phyloP scores from a whole-genome alignment of 2,329 filamentous ascomycete species.

The Colletotrichum higginsianum region DNA sequence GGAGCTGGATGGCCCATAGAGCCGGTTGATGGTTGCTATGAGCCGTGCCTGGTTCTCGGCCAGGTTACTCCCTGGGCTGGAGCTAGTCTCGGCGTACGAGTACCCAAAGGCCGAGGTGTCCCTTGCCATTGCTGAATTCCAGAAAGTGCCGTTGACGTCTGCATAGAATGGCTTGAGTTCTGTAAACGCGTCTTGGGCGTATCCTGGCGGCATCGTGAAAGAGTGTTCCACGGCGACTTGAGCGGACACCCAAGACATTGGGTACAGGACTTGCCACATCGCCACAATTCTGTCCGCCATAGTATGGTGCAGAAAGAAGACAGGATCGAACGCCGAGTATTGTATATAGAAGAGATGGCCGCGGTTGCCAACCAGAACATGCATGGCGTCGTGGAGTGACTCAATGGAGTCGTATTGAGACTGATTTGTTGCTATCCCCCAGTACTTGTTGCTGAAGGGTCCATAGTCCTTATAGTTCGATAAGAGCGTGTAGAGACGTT shows the following conservation, averaged over 20 bases:
- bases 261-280: conserved; percentile 83
- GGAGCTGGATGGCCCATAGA: conserved; percentile 55
- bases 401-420: conserved; percentile 75
- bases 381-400: conserved; percentile 74
- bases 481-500: conserved; percentile 77
- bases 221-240: conserved; percentile 69
- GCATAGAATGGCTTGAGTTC: conserved; percentile 78
- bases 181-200: conserved; percentile 68
- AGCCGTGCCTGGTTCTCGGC: conserved; percentile 60
- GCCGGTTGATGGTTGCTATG: conserved; percentile 68
- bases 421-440: conserved; percentile 64
- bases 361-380: conserved; percentile 70
- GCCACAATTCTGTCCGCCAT: conserved; percentile 83
- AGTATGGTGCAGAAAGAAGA: conserved; percentile 83
- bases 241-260: conserved; percentile 75
- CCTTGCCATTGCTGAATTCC: conserved; percentile 75
- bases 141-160: conserved; percentile 72
- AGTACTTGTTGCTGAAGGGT: conserved; percentile 78
- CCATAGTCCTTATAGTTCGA: conserved; percentile 78
- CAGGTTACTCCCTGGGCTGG: conserved; percentile 51
- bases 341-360: conserved; percentile 81
- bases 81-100: conserved; percentile 76
- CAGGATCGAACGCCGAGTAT: conserved; percentile 83
- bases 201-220: conserved; percentile 71
- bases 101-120: conserved; percentile 77